Evolutionary conservation across 2,329 filamentous ascomycete genomes (phyloP).

Genomic region (Ascochyta lentis): DNA sequence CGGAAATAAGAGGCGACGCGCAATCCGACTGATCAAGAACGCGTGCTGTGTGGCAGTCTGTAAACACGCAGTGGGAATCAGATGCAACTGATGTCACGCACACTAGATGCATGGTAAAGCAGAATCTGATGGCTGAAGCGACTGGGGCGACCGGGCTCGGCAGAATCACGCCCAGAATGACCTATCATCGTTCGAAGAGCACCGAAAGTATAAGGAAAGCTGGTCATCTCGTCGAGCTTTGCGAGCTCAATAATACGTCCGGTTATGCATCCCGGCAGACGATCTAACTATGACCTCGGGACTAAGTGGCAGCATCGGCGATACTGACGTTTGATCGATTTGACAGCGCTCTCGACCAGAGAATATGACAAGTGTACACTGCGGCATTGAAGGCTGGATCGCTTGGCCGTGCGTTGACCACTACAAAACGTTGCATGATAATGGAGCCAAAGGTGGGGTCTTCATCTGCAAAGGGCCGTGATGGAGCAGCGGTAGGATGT

Average conservation of each 20-base stretch:
- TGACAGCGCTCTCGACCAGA: background rate
- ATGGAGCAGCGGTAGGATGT: background rate
- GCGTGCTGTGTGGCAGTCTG: constrained; percentile 11
- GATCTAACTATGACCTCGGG: background rate
- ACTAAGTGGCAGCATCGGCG: background rate
- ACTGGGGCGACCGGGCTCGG: constrained; percentile 3
- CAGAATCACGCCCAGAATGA: background rate
- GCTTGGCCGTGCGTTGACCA: background rate
- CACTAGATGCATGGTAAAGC: constrained; percentile 2
- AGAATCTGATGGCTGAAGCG: constrained; percentile 7
- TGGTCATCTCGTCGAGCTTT: background rate
- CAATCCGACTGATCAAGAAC: constrained; percentile 1
- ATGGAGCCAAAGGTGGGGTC: background rate
- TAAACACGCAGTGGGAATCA: constrained; percentile 1
- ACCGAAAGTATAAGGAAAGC: background rate
- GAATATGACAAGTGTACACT: background rate
- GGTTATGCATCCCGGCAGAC: background rate
- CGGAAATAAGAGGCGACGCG: background rate
- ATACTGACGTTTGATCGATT: background rate
- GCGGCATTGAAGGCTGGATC: background rate
- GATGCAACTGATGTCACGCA: background rate
- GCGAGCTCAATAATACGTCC: background rate
- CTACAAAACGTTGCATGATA: background rate
- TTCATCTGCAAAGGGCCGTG: background rate
- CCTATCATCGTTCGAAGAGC: constrained; percentile 4